A percentile compares a stretch with the other conserved stretches of the same genome.
Conservation (phyloP, 1,284 basidiomycete genomes). For the Sanghuangporus baumii region DNA sequence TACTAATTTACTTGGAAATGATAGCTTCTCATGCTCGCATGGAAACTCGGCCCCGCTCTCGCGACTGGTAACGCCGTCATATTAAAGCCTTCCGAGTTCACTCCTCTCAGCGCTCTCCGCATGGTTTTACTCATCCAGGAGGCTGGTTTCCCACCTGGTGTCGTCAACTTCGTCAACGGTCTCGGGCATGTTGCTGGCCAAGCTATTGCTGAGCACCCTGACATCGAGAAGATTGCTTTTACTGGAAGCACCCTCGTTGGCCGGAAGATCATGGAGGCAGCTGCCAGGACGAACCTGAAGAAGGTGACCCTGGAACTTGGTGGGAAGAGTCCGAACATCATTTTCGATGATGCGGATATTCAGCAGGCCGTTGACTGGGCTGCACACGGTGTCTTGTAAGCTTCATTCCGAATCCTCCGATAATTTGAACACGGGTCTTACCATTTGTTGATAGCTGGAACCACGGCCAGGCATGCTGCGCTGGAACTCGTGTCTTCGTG, state of each 20-base stretch:
- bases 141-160: conserved; percentile 66
- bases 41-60: conserved; percentile 84
- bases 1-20: neutral
- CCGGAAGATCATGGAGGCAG: conserved; percentile 78
- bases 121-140: conserved; percentile 42
- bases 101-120: conserved; percentile 75
- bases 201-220: conserved; percentile 57
- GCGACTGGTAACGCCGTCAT: conserved; percentile 82
- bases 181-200: conserved; percentile 65
- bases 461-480: conserved; percentile 82
- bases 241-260: conserved; percentile 79
- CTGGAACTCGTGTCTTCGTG: conserved; percentile 83
- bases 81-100: conserved; percentile 88
- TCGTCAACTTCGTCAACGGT: conserved; percentile 64
- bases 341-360: conserved; percentile 69
- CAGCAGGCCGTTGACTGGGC: conserved; percentile 82
- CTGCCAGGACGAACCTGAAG: conserved; percentile 84
- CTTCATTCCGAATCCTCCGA: neutral
- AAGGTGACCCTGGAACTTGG: conserved; percentile 89
- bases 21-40: conserved; percentile 50
- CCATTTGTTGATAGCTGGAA: conserved; percentile 47
- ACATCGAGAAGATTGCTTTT: conserved; percentile 70
- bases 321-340: conserved; percentile 83
- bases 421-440: neutral
- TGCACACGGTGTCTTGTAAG: conserved; percentile 73